Evolutionary conservation across 1,284 basidiomycete species (phyloP), one percentile per base, ranked within the genome.

Genomic region (Chondrostereum purpureum): DNA sequence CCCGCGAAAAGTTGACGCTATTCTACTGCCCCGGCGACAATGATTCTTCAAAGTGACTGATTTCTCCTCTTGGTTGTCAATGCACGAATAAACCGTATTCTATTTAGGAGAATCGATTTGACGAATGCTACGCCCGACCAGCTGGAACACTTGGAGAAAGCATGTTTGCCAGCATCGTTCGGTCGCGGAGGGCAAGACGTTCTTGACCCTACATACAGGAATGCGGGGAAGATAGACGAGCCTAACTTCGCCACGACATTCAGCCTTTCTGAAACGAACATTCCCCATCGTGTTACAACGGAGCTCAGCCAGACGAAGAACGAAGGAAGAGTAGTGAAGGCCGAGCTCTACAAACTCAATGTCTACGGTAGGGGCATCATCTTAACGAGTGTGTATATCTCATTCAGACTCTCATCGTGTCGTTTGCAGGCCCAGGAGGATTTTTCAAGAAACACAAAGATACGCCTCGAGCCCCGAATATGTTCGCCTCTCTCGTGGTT

Each of bases 401-500:
- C 27, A n/a, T 38, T 16, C 18, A 10, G 36, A 38, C 16, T 8
- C 18, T 38, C 14, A 33, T 33, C 14, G 27, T 10, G 11, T 33
- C 27, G 10, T 14, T 33, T 33, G 11, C 10, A 38, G 36, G 18
- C 10, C 10, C 8, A n/a, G 36, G 16, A 8, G 36, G n/a, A 8
- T 38, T 38, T 19, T 38, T 38, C 36, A 38, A 38, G 36, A 19
- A n/a, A n/a, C 31, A 56, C 51, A 27, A 50, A 39, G 55, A 65
- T 43, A 61, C 61, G 8, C 61, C 67, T 24, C 52, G 59, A 8
- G 48, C 53, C 2, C 52, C 58, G 2, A 31, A 50, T 21, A 61
- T 65, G 54, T 58, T 67, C 34, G 60, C 58, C 0, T 61, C 61
- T 4, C 61, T 73, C 24, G 64, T 69, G 1, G 41, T 70, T 23